Evolutionary conservation across 1,139 yeast genomes (phyloP).

Genomic region (Lodderomyces jiufengensis): DNA sequence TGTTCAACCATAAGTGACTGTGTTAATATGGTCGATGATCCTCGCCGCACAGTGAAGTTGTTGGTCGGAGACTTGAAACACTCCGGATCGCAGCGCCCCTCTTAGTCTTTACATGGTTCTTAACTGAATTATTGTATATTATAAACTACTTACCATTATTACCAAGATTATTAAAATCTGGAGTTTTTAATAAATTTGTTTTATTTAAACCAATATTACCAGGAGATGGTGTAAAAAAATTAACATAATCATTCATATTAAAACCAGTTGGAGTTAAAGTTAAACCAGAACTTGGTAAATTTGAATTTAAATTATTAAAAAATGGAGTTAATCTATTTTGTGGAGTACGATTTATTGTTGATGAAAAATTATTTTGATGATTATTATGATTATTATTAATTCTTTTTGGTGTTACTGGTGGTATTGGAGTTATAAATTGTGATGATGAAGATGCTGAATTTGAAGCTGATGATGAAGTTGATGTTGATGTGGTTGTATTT

Average conservation of each 20-base stretch:
- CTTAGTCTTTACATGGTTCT: too few relatives aligned
- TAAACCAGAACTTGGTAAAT: conserved; percentile 42
- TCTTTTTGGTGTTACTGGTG: conserved; percentile 47
- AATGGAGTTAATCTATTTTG: conserved; percentile 45
- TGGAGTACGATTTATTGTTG: conserved; percentile 31
- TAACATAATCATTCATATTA: conserved; percentile 79
- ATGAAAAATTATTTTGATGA: conserved; percentile 8
- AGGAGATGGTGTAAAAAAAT: conserved; percentile 75
- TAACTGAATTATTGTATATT: too few relatives aligned
- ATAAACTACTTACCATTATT: too few relatives aligned
- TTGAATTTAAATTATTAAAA: conserved; percentile 23
- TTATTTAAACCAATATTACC: conserved; percentile 29
- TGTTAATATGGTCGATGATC: too few relatives aligned
- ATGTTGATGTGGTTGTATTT: background rate
- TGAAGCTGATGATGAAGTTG: conserved; percentile 5
- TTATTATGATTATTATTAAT: conserved; percentile 7
- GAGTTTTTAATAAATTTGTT: conserved; percentile 34
- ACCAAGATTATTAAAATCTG: conserved; percentile 47
- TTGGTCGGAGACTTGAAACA: too few relatives aligned
- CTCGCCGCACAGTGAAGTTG: too few relatives aligned
- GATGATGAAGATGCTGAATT: background rate
- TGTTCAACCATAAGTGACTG: too few relatives aligned
- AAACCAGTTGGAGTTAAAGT: conserved; percentile 65
- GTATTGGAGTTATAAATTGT: conserved; percentile 30
- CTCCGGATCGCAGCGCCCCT: too few relatives aligned